Percentiles rank a stretch among this genome's conserved stretches.
Evolutionary conservation across 2,329 filamentous ascomycete genomes (phyloP).

Genomic region (Fusarium sp.): DNA sequence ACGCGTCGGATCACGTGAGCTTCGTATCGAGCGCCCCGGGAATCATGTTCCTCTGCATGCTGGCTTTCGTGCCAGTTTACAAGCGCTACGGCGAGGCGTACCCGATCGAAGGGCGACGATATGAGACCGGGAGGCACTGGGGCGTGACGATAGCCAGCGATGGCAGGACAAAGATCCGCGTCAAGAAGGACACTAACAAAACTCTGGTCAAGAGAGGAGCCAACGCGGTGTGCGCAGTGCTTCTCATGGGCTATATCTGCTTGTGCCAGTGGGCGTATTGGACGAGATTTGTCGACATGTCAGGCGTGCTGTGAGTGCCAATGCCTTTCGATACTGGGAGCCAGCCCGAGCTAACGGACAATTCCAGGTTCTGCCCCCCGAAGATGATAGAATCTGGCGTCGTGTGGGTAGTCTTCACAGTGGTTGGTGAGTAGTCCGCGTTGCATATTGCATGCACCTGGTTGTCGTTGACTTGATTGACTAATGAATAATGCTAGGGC

Average conservation of each 20-base stretch:
- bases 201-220: constrained; percentile 22
- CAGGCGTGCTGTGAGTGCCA: constrained; percentile 34
- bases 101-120: constrained; percentile 40
- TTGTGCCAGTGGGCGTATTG: constrained; percentile 39
- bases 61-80: constrained; percentile 39
- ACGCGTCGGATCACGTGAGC: constrained; percentile 35
- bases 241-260: constrained; percentile 32
- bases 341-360: neutral
- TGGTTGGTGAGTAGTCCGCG: neutral
- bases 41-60: constrained; percentile 34
- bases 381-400: constrained; percentile 3
- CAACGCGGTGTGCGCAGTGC: neutral
- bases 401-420: neutral
- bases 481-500: neutral
- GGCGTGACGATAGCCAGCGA: constrained; percentile 30
- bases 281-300: constrained; percentile 34
- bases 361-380: neutral
- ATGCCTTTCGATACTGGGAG: neutral
- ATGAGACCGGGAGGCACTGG: constrained; percentile 39
- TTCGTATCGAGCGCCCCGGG: constrained; percentile 40
- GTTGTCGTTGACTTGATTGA: neutral
- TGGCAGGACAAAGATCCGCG: constrained; percentile 30
- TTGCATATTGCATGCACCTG: neutral
- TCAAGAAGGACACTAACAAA: constrained; percentile 17
- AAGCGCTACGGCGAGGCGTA: constrained; percentile 44